Evolutionary conservation across 2,329 filamentous ascomycete genomes (phyloP).

Genomic region (Fusarium pilosicola): DNA sequence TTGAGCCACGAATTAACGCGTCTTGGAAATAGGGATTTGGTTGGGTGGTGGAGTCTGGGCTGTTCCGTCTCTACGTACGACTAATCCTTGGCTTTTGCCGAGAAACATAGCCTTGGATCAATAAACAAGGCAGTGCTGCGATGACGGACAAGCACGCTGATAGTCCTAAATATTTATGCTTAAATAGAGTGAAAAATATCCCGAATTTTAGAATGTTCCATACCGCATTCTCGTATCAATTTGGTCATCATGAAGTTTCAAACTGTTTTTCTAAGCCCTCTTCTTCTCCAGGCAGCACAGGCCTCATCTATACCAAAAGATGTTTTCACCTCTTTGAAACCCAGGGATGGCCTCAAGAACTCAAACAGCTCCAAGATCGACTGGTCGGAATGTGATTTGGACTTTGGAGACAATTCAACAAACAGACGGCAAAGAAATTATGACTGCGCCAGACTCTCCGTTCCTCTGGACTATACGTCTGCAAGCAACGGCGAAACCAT

Average conservation of each 20-base stretch:
- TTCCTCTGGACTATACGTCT: slow-evolving; percentile 54
- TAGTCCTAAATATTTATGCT: background rate
- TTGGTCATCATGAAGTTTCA: background rate
- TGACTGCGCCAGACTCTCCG: slow-evolving; percentile 50
- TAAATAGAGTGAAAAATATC: background rate
- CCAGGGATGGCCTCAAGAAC: background rate
- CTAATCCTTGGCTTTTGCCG: background rate
- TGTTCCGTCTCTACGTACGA: background rate
- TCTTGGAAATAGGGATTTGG: background rate
- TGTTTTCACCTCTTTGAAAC: background rate
- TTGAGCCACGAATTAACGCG: background rate
- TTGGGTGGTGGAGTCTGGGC: background rate
- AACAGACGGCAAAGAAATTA: background rate
- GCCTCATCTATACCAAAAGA: slow-evolving; percentile 1
- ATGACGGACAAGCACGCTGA: too few species aligned
- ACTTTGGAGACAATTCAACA: background rate
- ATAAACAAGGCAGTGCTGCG: background rate
- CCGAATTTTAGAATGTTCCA: rapidly evolving
- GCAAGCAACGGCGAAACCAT: slow-evolving; percentile 41
- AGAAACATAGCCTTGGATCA: background rate
- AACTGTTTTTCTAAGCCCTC: background rate
- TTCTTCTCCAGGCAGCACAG: background rate
- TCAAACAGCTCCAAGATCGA: background rate
- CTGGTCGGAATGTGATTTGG: slow-evolving; percentile 13
- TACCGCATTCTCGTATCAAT: too few species aligned